Base-by-base conservation (phyloP, 371 early-diverging fungal species). In the Rhizopus microsporus region DNA sequence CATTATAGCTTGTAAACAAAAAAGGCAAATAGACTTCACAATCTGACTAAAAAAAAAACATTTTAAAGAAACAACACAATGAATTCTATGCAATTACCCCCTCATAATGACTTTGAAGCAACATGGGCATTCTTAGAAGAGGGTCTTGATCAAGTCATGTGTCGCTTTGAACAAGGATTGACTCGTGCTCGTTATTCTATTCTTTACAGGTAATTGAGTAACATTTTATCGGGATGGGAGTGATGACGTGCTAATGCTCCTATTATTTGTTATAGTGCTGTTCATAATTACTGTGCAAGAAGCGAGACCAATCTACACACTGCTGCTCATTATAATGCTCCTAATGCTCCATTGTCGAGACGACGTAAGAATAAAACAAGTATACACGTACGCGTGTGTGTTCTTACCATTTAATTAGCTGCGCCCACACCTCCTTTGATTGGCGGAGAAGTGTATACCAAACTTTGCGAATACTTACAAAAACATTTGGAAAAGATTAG, bases 401-500 rank as follows among this genome's bases (percentile, higher is more conserved):
- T 33, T 35, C 10, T 55, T 23, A 17, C 37, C 3, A 46, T 17
- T 8, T 23, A 1, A 34, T 40, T 23, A 51, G 54, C 60, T 45
- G 34, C 62, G 56, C 60, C 77, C 59, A 89, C 91, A 29, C 92
- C 93, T 4, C 88, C 88, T 44, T 67, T 92, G 44, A 91, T 89
- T 64, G 96, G 96, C 40, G 86, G 88, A n/a, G 91, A 93, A 55
- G 80, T 96, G 48, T 96, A 96, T 72, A 71, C 68, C 29, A 72
- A 84, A 46, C 75, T 96, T 56, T 87, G 86, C 57, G 77, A 80
- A 16, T 90, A 91, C 72, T 77, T 95, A 16, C 77, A 88, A 60
- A 73, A 72, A 57, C 92, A 92, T 67, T 79, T 96, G 54, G 72
- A 68, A 23, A 77, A 64, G 5, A 81, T 84, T 39, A 67, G 57